Evolutionary conservation across 1,284 basidiomycete genomes (phyloP).

Genomic region (Trametes versicolor): DNA sequence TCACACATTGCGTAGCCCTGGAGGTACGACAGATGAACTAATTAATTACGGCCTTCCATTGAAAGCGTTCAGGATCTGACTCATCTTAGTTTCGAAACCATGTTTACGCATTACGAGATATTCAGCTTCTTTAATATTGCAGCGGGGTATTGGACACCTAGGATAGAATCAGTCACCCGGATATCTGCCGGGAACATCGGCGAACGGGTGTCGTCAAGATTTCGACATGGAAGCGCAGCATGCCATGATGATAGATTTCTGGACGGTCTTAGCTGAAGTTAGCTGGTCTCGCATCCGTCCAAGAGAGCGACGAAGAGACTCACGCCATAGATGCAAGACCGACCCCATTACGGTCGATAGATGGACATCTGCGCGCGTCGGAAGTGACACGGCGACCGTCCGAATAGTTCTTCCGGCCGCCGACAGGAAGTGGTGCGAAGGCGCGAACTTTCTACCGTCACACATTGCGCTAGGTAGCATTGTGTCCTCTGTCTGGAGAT

Average conservation of each 20-base stretch:
- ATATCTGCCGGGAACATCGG: neutral
- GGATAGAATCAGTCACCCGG: neutral
- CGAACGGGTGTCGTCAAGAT: neutral
- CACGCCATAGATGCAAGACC: neutral
- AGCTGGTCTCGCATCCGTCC: neutral
- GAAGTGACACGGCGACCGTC: neutral
- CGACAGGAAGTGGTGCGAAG: neutral
- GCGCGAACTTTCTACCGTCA: neutral
- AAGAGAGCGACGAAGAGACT: neutral
- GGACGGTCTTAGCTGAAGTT: no score
- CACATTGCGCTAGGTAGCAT: neutral
- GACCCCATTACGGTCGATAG: neutral
- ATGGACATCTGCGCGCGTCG: slow-evolving; percentile 7
- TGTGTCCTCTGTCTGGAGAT: neutral
- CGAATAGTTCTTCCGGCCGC: neutral
- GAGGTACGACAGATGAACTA: neutral
- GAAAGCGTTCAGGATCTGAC: slow-evolving; percentile 3
- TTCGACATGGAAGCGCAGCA: neutral
- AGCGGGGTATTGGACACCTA: neutral
- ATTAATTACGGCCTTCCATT: slow-evolving; percentile 15
- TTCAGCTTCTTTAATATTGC: neutral
- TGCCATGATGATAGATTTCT: neutral
- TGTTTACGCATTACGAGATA: neutral
- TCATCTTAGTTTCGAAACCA: neutral
- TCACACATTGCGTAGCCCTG: neutral